A percentile compares a stretch with the other conserved stretches of the same genome.
These are phyloP conservation scores for Jackrogersella multiformis DNA, from an alignment of 495 filamentous ascomycete species.

Conservation along the genomic window DNA sequence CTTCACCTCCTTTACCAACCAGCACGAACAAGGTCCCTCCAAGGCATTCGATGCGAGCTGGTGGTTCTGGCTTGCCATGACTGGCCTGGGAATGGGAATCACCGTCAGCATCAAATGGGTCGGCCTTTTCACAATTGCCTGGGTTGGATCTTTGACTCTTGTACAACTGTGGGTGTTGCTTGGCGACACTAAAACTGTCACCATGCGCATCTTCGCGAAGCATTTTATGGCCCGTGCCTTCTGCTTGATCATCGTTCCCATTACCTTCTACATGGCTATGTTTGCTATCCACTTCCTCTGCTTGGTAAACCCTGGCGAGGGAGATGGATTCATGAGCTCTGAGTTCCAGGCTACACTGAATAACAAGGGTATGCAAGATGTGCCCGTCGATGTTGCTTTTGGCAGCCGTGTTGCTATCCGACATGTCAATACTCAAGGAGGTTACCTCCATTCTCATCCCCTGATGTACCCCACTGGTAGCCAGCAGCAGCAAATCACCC, in stretches of 20 bases:
- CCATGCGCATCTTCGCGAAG: conserved; percentile 88
- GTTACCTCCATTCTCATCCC: conserved; percentile 94
- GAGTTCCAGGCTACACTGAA: conserved; percentile 98
- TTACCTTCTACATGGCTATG: conserved; percentile 92
- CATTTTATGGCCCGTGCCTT: conserved; percentile 92
- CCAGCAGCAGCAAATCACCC: conserved; percentile 97
- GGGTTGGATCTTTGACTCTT: conserved; percentile 91
- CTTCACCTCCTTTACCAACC: conserved; percentile 94
- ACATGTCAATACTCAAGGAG: conserved; percentile 96
- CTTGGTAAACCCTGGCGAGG: conserved; percentile 92
- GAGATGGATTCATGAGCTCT: conserved; percentile 99
- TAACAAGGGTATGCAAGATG: conserved; percentile 93
- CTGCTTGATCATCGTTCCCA: conserved; percentile 89
- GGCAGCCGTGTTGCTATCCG: conserved; percentile 87
- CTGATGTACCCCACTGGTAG: conserved; percentile 98
- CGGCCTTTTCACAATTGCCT: conserved; percentile 96
- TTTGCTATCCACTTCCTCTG: conserved; percentile 96
- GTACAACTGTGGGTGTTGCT: conserved; percentile 95
- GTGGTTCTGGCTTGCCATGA: conserved; percentile 97
- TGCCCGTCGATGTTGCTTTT: conserved; percentile 88
- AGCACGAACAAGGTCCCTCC: conserved; percentile 89
- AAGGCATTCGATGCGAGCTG: conserved; percentile 87
- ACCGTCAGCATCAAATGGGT: conserved; percentile 99
- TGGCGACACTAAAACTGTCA: conserved; percentile 85
- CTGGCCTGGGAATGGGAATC: conserved; percentile 86